Evolutionary conservation across 306 rosid species (phyloP), one percentile per base, ranked within the genome.

Genomic region (Gastrolobium bilobum): DNA sequence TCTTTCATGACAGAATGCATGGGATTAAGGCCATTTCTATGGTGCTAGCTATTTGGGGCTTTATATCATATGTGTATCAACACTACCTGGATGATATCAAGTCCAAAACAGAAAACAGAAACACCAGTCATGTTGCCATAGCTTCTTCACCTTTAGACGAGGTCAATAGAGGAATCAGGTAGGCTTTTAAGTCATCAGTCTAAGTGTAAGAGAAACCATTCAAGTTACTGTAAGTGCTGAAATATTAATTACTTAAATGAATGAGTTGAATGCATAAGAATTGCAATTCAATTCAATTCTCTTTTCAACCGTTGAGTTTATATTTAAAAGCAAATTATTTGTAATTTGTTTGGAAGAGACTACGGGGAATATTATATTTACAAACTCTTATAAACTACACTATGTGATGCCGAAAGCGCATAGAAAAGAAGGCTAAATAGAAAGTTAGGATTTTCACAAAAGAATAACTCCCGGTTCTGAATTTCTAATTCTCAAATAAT

Each of bases 11-110:
- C 34, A 77, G 44, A 71, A 82, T 82, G 82, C 2, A 71, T 35
- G 82, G 86, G 35, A 46, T 82, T 7, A 82, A 82, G 64, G 75
- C 33, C 6, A 77, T 82, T 0, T 82, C 86, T 63, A 77, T 82
- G 86, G 65, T 77, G 13, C 75, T 82, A 8, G 86, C 82, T 62
- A 30, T 77, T 14, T 77, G 86, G 86, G 86, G 86, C 0, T 44
- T 82, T 37, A 2, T 54, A 9, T 82, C 86, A 2, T 82, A 77
- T 34, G 69, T 70, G 48, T 82, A 77, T 77, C 86, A 82, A 14
- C 82, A 82, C 62, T 82, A 82, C 30, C 10, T 82, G 38, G 75
- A 82, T 76, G 85, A 82, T 11, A 33, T 37, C 14, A 76, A 8
- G 5, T 20, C 5, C 9, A 26, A 57, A 11, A 13, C 33, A 3